Evolutionary conservation across 2,329 filamentous ascomycete genomes (phyloP), one percentile per base, ranked within the genome.

Genomic region (Phialophora verrucosa): DNA sequence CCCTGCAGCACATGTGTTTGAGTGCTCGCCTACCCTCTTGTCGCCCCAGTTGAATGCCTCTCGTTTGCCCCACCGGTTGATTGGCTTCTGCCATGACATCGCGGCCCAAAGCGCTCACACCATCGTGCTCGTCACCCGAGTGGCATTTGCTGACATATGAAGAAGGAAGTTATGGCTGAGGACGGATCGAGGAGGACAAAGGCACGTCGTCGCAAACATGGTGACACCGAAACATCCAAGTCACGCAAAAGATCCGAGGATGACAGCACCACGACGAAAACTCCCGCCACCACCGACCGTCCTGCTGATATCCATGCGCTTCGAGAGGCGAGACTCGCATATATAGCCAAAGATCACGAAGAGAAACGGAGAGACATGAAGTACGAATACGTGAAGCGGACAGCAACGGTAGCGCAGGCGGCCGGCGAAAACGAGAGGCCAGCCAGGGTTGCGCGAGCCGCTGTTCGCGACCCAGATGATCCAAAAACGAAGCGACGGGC

Each of bases 321-420:
- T 32, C 70, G 71, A 63, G 63, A 68, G 47, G 68, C 71, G 25
- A 70, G 73, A 59, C 68, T 74, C 42, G 65, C 70, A 47, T 68
- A 70, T 60, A 66, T 69, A 60, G 57, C 50, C 20, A 71, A 67
- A 59, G 51, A 72, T 17, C 60, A 69, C 0, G 62, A 68, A 32
- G 66, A 71, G 55, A 62, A 66, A 35, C 54, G 62, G 35, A 67
- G 67, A 62, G 68, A 70, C 29, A 74, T 71, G 69, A 72, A 68
- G 47, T 72, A 71, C 64, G 73, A 70, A 67, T 71, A 72, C 38
- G 60, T 64, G 42, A 68, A 68, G 62, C 59, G 59, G 20, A 60
- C 63, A 6, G 64, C 42, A 51, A 62, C 65, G 51, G 63, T 62
- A 47, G 63, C 65, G 47, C 64, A 62, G 14, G 59, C n/a, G 42